Evolutionary conservation across 2,329 filamentous ascomycete genomes (phyloP), one percentile per base, ranked within the genome.

Genomic region (Colletotrichum shisoi): DNA sequence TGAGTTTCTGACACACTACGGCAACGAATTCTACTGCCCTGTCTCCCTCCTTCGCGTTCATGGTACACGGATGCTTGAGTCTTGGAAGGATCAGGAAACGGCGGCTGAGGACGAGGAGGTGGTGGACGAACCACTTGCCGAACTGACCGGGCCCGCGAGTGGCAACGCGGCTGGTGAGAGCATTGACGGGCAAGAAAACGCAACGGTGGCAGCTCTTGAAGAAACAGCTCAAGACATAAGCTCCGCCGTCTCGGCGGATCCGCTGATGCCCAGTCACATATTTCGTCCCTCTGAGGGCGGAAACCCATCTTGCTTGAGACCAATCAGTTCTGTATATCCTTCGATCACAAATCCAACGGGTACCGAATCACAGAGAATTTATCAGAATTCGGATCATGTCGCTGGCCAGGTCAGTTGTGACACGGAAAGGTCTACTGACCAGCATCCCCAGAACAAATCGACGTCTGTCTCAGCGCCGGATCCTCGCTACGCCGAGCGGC

Each of bases 11-110:
- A 93, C 89, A 4, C 94, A 99, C 76, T 99, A 94, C 76, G 95
- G 95, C 9, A 96, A 94, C 72, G 95, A 99, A 76, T 99, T 92
- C 76, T 99, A 97, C 76, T 99, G 95, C 74, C 95, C 95, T 0
- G 82, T 99, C 17, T 97, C 94, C 68, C 80, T 99, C 19, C 82
- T 99, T 60, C 88, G 95, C 62, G 91, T 99, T 5, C 95, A 99
- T 78, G 95, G 95, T 7, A 97, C 94, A 0, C 95, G 97, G 82
- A 91, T 99, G 89, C 87, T 98, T 73, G 93, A 99, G 76, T 94
- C 94, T 63, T 92, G 91, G 81, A 93, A 94, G 75, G 91, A 96
- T 62, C 89, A 91, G 63, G 92, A 96, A 70, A 46, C 57, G 5
- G 81, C 84, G 46, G 81, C 84, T 17, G 86, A 86, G 62, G 86